Evolutionary conservation across 345 rosid genomes (phyloP).

Genomic region (Citrus glauca): DNA sequence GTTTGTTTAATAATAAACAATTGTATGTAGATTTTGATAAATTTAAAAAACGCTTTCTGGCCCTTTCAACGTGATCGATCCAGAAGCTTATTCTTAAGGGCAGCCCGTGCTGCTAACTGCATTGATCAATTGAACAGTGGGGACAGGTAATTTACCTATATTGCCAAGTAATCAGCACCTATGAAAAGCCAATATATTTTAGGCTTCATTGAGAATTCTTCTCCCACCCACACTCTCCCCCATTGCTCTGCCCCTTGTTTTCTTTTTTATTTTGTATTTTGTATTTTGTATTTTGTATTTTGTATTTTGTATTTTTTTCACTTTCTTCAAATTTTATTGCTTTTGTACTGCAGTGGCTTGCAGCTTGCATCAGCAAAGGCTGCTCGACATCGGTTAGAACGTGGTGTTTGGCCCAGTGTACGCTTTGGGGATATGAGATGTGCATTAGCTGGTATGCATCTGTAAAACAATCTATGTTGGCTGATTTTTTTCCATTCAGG

Average conservation of each 20-base stretch:
- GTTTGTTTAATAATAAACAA: neutral
- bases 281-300: no score
- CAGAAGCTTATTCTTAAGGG: slow-evolving; percentile 54
- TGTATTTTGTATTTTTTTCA: neutral
- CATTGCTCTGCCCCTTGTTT: neutral
- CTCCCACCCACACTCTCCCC: neutral
- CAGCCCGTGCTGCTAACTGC: slow-evolving; percentile 52
- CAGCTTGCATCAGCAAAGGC: slow-evolving; percentile 62
- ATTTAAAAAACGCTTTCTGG: slow-evolving; percentile 64
- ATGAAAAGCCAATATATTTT: neutral
- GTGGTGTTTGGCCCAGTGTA: slow-evolving; percentile 53
- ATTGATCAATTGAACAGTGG: slow-evolving; percentile 30
- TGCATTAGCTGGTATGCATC: slow-evolving; percentile 51
- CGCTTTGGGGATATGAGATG: slow-evolving; percentile 57
- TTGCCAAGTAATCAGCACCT: neutral
- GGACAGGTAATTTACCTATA: slow-evolving; percentile 34
- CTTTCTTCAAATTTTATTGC: neutral
- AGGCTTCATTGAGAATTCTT: neutral
- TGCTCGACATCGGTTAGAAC: slow-evolving; percentile 49
- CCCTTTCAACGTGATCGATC: slow-evolving; percentile 51
- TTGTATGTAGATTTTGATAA: slow-evolving; percentile 38
- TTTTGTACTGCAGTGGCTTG: slow-evolving; percentile 34
- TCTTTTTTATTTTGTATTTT: neutral
- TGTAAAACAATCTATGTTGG: neutral
- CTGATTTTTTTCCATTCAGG: neutral